Evolutionary conservation across 768 basidiomycete species (phyloP), one percentile per base, ranked within the genome.

Genomic region (Suillus decipiens): DNA sequence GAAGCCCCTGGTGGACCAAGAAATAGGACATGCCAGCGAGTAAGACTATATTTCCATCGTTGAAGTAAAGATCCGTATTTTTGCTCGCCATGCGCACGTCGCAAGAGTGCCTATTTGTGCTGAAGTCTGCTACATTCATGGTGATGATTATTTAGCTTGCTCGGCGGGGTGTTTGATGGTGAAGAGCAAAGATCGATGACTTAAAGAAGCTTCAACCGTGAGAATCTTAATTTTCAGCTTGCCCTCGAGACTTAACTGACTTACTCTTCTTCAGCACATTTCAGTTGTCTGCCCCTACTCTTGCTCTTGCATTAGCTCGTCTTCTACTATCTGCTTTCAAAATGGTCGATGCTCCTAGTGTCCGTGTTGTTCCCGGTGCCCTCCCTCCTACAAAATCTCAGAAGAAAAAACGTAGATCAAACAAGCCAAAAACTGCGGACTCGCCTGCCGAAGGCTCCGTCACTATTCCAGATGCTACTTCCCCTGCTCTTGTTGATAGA

Each of bases 281-380:
- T 28, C 28, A 54, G 6, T 34, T 37, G 22, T 39, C 47, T 10
- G 48, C 42, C 48, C 55, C 50, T 33, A 36, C 43, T 22, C 60
- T 54, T 37, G 42, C 43, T 19, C 63, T 56, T 34, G 39, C 58
- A 59, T 59, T 31, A 63, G 31, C 59, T 48, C 62, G 28, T 60
- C 37, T 48, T 60, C 42, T 39, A n/a, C n/a, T 47, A 42, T 33
- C 42, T 63, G 24, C 53, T 54, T 41, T 28, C 34, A 45, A 47
- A 63, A 82, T 81, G 80, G 70, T 73, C 56, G 79, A 78, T 53
- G 69, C 74, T 55, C 6, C 69, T 34, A 66, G 76, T 41, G 75
- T 77, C 39, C 89, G 92, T 62, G 71, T 90, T 65, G 82, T 94
- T 62, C 92, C 92, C 31, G 92, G 92, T 53, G 92, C 92, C 14